Evolutionary conservation across 139 green algal genomes (phyloP).

Genomic region (Chlorella sp.): DNA sequence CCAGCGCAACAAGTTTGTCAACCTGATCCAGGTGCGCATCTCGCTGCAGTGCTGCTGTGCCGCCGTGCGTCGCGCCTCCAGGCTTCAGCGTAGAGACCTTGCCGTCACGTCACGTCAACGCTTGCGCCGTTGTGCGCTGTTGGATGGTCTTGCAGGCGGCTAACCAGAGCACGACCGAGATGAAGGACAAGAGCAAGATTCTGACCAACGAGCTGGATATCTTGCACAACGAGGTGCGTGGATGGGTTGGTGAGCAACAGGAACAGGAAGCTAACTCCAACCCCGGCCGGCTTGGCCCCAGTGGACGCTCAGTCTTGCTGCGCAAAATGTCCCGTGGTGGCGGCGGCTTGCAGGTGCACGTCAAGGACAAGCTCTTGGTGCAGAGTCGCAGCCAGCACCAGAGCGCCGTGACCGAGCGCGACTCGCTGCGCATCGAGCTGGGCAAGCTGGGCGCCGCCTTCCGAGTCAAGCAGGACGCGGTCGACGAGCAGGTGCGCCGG

Average conservation of each 20-base stretch:
- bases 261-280: no score
- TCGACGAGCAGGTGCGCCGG: conserved; percentile 82
- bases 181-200: conserved; percentile 77
- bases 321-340: no score
- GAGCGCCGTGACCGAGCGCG: conserved; percentile 38
- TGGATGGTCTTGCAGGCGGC: no score
- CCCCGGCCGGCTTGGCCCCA: no score
- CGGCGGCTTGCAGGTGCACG: conserved; percentile 14
- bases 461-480: conserved; percentile 43
- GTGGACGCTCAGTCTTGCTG: no score
- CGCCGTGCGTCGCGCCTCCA: no score
- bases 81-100: no score
- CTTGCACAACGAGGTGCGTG: conserved; percentile 40
- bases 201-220: conserved; percentile 71
- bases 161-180: conserved; percentile 57
- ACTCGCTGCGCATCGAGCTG: conserved; percentile 60
- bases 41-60: no score
- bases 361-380: conserved; percentile 58
- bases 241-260: no score
- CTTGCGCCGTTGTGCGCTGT: no score
- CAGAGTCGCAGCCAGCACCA: conserved; percentile 42
- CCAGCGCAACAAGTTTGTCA: conserved; percentile 78
- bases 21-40: conserved; percentile 52
- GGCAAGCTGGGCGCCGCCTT: conserved; percentile 46
- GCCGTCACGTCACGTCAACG: no score